A percentile compares a stretch with the other conserved stretches of the same genome.
phyloP scores from a whole-genome alignment of 352 stramenopile species.

The Phytopythium chamaehyphon region DNA sequence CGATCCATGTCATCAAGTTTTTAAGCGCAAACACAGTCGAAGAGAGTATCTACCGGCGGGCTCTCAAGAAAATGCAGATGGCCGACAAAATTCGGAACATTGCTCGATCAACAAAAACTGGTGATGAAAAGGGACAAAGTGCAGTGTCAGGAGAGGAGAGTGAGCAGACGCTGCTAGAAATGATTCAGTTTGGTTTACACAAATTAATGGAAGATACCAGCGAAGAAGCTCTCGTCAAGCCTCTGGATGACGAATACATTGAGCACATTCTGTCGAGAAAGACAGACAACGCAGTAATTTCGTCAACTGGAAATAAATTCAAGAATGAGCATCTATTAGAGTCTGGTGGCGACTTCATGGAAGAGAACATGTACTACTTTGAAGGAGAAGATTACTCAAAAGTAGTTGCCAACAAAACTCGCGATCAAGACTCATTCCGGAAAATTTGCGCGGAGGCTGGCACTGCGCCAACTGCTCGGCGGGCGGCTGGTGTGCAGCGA shows the following conservation, averaged over 20 bases:
- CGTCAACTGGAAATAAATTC: constrained; percentile 11
- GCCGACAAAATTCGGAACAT: constrained; percentile 66
- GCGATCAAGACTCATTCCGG: constrained; percentile 38
- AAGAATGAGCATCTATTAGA: constrained; percentile 47
- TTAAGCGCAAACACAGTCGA: constrained; percentile 71
- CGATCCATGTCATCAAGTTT: constrained; percentile 80
- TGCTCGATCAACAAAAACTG: constrained; percentile 27
- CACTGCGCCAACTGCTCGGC: constrained; percentile 19
- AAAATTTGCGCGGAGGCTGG: constrained; percentile 25
- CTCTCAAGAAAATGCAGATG: constrained; percentile 70
- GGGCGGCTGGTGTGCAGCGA: constrained; percentile 17
- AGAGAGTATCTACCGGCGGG: constrained; percentile 73
- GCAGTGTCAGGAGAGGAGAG: constrained; percentile 30
- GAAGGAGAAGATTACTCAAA: constrained; percentile 72
- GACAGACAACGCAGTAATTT: constrained; percentile 3
- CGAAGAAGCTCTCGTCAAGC: constrained; percentile 32
- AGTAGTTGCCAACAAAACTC: constrained; percentile 21
- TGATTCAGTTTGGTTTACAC: constrained; percentile 75
- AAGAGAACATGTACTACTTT: constrained; percentile 86
- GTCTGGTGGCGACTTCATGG: constrained; percentile 49
- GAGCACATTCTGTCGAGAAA: constrained; percentile 36
- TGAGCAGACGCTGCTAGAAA: constrained; percentile 47
- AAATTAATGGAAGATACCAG: constrained; percentile 51
- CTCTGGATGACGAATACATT: constrained; percentile 57
- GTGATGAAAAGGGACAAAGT: constrained; percentile 8